A percentile compares a stretch with the other conserved stretches of the same genome.
These are phyloP conservation scores for Breynia disticha DNA, from an alignment of 441 rosid genomes.

Conservation along the genomic window DNA sequence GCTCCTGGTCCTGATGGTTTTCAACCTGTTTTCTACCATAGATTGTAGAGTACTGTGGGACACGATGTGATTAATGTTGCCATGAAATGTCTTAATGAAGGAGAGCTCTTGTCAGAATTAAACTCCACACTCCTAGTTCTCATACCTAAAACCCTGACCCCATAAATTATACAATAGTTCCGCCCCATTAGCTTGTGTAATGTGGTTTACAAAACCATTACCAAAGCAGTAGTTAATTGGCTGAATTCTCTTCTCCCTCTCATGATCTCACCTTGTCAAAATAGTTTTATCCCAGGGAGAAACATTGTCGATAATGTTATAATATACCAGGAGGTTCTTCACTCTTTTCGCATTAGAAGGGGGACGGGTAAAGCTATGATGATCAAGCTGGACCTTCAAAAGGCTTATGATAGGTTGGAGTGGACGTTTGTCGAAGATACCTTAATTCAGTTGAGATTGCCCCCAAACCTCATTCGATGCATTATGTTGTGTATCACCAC, in stretches of 20 bases:
- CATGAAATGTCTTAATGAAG: not conserved
- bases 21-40: not conserved
- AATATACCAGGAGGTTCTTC: not conserved
- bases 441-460: not conserved
- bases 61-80: not conserved
- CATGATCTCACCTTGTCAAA: not conserved
- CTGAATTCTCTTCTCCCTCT: no score
- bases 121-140: no score
- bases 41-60: not conserved
- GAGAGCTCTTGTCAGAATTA: no score
- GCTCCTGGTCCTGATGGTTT: not conserved
- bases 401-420: slow-evolving; percentile 1
- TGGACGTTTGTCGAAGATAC: not conserved
- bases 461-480: not conserved
- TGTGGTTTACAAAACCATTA: not conserved
- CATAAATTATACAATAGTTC: not conserved
- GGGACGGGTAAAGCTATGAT: not conserved
- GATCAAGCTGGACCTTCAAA: not conserved
- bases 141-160: no score
- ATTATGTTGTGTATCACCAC: not conserved
- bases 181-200: not conserved
- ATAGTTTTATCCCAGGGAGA: not conserved
- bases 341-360: not conserved
- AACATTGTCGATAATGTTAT: not conserved
- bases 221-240: not conserved